These are phyloP conservation scores for Sarcomyxa edulis DNA, from an alignment of 768 basidiomycete species.

Conservation along the genomic window DNA sequence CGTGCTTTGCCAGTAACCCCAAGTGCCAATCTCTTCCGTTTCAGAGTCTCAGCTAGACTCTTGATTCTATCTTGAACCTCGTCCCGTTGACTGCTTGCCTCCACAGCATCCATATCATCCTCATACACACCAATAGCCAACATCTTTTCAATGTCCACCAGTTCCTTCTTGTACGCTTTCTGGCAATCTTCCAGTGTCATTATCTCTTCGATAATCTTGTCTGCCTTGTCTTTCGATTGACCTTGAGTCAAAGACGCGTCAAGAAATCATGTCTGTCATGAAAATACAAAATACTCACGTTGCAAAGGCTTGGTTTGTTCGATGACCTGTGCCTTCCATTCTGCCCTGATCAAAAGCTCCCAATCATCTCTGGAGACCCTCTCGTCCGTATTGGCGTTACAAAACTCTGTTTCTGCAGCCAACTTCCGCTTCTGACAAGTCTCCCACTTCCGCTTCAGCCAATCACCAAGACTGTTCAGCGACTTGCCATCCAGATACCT, in stretches of 20 bases:
- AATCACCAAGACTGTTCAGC: conserved; percentile 2
- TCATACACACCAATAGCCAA: neutral
- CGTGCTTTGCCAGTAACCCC: neutral
- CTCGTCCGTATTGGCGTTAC: neutral
- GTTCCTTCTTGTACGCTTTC: neutral
- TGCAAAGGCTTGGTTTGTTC: conserved; percentile 4
- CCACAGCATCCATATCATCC: neutral
- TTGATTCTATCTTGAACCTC: neutral
- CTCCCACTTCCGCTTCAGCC: conserved; percentile 1
- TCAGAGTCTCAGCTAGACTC: neutral
- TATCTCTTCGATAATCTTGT: conserved; percentile 5
- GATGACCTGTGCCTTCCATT: conserved; percentile 4
- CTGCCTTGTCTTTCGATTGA: conserved; percentile 2
- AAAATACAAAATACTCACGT: no score
- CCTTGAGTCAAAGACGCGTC: no score
- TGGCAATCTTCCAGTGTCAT: neutral
- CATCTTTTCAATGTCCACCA: neutral
- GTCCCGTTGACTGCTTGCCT: neutral
- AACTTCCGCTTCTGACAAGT: conserved; percentile 1
- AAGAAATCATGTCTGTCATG: no score
- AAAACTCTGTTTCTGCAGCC: neutral
- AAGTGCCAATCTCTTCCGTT: neutral
- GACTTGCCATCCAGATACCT: neutral
- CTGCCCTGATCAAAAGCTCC: neutral
- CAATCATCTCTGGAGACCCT: neutral